These are phyloP conservation scores for Dentipellis sp. DNA, from an alignment of 768 basidiomycete species.

Conservation along the genomic window DNA sequence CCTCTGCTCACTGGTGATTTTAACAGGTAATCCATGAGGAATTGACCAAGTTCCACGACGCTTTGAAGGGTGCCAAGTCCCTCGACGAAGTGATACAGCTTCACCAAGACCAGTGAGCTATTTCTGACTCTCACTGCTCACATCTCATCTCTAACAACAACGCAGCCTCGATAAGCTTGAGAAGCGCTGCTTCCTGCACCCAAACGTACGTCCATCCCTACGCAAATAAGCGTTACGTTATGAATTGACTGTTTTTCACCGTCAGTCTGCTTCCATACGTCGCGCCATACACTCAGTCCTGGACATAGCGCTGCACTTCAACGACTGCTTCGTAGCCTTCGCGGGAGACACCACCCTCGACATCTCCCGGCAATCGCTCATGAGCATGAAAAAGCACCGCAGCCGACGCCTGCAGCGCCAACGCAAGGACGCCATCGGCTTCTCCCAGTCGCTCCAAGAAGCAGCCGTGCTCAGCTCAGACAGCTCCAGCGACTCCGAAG, in stretches of 20 bases:
- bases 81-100: constrained; percentile 68
- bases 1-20: neutral
- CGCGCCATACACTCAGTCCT: constrained; percentile 60
- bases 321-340: constrained; percentile 49
- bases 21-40: constrained; percentile 60
- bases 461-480: constrained; percentile 33
- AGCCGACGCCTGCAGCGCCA: constrained; percentile 50
- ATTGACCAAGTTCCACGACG: constrained; percentile 48
- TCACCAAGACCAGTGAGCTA: constrained; percentile 61
- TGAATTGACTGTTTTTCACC: too few species aligned
- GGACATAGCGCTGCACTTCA: constrained; percentile 68
- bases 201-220: constrained; percentile 39
- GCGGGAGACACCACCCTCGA: constrained; percentile 57
- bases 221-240: too few species aligned
- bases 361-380: constrained; percentile 34
- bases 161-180: constrained; percentile 56
- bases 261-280: constrained; percentile 61
- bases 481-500: constrained; percentile 21
- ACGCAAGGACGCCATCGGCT: constrained; percentile 51
- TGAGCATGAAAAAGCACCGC: constrained; percentile 49
- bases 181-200: constrained; percentile 52
- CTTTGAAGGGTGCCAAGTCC: constrained; percentile 43
- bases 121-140: neutral
- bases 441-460: constrained; percentile 31
- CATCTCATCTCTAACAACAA: neutral